Base-by-base conservation (phyloP, 371 early-diverging fungal genomes). In the Mortierella sp. region DNA sequence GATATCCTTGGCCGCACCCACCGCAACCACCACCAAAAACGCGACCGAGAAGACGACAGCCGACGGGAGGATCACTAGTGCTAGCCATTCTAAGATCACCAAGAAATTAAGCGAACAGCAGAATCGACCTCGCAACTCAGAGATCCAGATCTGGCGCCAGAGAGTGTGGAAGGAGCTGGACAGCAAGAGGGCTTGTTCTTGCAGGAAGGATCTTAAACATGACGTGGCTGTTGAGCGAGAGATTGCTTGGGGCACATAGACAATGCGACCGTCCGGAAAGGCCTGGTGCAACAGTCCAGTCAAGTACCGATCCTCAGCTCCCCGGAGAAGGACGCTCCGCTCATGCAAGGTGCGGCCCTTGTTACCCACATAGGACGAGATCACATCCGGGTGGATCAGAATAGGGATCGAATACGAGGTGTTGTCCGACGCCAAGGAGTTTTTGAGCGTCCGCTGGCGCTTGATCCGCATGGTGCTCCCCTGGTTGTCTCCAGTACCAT, bases 81-180 rank as follows among this genome's bases (percentile, higher is more conserved):
- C 98, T 71, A 99, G 91, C 76, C 99, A 89, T 82, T 99, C 99
- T 46, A 98, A 89, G 73, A 97, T 92, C 26, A 97, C 95, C 69
- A 98, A 93, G 90, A 98, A 98, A 78, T 96, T 98, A 98, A 99
- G 97, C 13, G 97, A 96, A 75, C 96, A 96, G 88, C 98, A 98
- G 84, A 96, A 98, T 71, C 95, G 94, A 1, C 99, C 99, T 86
- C 99, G 99, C 73, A 98, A 90, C 78, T 97, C 93, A 34, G 93
- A 91, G 26, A 78, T 71, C 78, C 77, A 70, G n/a, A 80, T 71
- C 43, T 75, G 75, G 37, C 44, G 46, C 84, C 84, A 80, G 21
- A 71, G n/a, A 55, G 16, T 61, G n/a, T 77, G 75, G 70, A 83
- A 55, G 3, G 99, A 93, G 64, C 95, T 90, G 50, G 97, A 90